Conservation (phyloP, 2,329 filamentous ascomycete genomes). For the Paecilomyces sp. region DNA sequence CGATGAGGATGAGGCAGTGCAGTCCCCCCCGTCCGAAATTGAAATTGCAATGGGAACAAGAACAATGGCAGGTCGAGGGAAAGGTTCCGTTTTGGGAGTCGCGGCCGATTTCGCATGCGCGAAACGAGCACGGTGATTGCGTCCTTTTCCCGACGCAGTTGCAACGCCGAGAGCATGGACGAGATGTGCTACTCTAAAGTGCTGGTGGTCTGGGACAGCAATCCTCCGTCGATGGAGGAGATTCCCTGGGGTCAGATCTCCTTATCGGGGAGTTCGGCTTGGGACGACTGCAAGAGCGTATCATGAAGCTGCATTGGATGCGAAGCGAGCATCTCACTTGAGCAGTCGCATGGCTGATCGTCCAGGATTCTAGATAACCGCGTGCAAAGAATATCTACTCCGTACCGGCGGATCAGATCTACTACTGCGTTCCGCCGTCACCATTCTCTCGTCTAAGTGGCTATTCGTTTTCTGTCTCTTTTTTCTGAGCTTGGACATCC, state of each 20-base stretch:
- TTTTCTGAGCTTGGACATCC: neutral
- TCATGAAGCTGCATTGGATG: neutral
- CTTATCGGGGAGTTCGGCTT: neutral
- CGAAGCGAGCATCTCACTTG: too few relatives aligned
- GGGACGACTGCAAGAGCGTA: neutral
- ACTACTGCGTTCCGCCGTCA: neutral
- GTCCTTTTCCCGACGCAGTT: neutral
- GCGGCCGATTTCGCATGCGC: neutral
- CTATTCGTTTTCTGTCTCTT: neutral
- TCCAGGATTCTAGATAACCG: neutral
- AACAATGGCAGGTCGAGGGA: neutral
- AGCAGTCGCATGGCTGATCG: neutral
- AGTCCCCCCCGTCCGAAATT: neutral
- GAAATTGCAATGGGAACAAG: neutral
- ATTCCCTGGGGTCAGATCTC: neutral
- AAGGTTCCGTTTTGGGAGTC: neutral
- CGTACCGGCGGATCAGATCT: neutral
- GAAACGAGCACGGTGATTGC: neutral
- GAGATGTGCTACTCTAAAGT: too few relatives aligned
- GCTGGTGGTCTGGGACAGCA: too few relatives aligned
- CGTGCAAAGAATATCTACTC: neutral
- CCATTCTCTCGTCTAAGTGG: neutral
- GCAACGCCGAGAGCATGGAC: neutral
- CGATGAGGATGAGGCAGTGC: neutral
- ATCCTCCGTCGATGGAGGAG: too few relatives aligned